Evolutionary conservation across 2,329 filamentous ascomycete genomes (phyloP), one percentile per base, ranked within the genome.

Genomic region (Verticillium alfalfae): DNA sequence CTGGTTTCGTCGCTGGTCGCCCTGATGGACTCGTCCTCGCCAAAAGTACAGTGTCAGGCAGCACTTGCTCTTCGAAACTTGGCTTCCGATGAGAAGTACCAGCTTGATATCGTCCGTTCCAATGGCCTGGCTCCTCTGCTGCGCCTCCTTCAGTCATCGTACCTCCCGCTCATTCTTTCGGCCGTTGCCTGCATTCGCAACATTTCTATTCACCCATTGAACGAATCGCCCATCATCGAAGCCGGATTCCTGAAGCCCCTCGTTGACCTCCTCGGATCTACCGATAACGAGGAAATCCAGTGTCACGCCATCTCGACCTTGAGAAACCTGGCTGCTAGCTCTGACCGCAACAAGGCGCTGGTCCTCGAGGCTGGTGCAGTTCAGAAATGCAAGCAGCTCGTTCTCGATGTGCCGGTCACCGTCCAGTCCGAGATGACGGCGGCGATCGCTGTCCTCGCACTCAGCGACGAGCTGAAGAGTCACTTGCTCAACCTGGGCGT

Each of bases 351-450:
- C 84, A 99, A 99, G 79, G 91, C 96, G 62, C 84, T 99, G n/a
- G 95, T 99, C 1, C 80, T 99, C 57, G 93, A 98, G 76, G 95
- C 95, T 38, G 95, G 95, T 31, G 95, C 95, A 2, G 95, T 99
- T 45, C 93, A 98, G 73, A 98, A 98, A 75, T 99, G 95, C 87
- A 98, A 97, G 78, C 92, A 98, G 72, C 83, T 99, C 59, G 93
- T 99, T 31, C 81, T 99, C 18, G 89, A 96, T 61, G 95, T 98
- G 2, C 93, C 95, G 0, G 84, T 98, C 57, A 94, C 91, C 45
- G 95, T 99, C 2, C 95, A 99, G 74, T 97, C 93, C 2, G 95
- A 99, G 76, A 99, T 99, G 95, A 99, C 95, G 5, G 95, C 95
- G n/a, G 95, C 95, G 1, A 97, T 99, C 75, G 95, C 95, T 41